phyloP scores from a whole-genome alignment of 139 green algal genomes.

The Coelastrella sp. region DNA sequence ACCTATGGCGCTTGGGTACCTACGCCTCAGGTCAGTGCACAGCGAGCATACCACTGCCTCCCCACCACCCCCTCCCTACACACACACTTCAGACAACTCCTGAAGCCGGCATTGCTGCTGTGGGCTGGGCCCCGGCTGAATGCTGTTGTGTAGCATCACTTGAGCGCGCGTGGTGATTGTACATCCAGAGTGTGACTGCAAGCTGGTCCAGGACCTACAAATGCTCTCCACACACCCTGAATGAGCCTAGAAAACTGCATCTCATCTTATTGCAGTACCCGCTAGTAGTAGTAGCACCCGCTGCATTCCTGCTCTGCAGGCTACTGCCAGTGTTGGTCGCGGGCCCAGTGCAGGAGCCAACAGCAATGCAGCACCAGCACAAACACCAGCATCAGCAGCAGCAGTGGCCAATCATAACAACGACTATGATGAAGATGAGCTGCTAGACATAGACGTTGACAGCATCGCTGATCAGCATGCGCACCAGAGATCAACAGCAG shows the following conservation, averaged over 20 bases:
- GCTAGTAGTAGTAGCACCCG: too few species aligned
- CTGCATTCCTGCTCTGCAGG: too few species aligned
- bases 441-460: conserved; percentile 28
- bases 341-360: too few species aligned
- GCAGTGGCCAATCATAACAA: neutral
- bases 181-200: too few species aligned
- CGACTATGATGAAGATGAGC: conserved; percentile 5
- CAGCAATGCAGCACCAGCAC: conserved; percentile 7
- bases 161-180: too few species aligned
- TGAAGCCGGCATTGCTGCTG: neutral
- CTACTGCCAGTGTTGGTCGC: too few species aligned
- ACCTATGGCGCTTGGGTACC: neutral
- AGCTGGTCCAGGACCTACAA: too few species aligned
- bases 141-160: too few species aligned
- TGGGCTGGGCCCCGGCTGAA: too few species aligned
- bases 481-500: neutral
- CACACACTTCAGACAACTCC: neutral
- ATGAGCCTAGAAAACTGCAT: too few species aligned
- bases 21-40: neutral
- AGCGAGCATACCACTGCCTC: neutral
- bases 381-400: neutral
- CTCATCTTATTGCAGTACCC: too few species aligned
- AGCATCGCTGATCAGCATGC: conserved; percentile 23
- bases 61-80: neutral
- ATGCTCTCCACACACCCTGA: too few species aligned